Percentiles rank a stretch among this genome's conserved stretches.
These are phyloP conservation scores for Clonostachys byssicola DNA, from an alignment of 2,329 filamentous ascomycete genomes.

Conservation along the genomic window DNA sequence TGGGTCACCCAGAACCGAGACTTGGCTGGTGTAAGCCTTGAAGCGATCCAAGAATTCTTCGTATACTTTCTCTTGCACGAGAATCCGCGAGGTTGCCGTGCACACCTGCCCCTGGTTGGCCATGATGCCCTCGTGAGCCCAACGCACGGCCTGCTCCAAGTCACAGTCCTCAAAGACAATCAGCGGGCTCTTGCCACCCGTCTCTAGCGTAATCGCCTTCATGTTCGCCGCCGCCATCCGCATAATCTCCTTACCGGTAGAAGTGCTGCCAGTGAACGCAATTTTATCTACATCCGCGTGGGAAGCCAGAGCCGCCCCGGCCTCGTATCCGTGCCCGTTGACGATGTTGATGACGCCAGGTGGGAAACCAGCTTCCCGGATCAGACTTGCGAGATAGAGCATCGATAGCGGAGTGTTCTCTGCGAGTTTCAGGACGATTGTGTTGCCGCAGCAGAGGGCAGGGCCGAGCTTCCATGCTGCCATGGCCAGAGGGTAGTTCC, in stretches of 20 bases:
- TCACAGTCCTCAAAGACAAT: slow-evolving; percentile 58
- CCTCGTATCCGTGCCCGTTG: slow-evolving; percentile 60
- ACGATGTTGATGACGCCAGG: slow-evolving; percentile 70
- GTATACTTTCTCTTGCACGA: slow-evolving; percentile 52
- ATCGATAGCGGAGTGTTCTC: slow-evolving; percentile 59
- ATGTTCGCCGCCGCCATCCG: slow-evolving; percentile 57
- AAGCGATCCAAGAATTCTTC: slow-evolving; percentile 61
- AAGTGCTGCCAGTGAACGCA: slow-evolving; percentile 68
- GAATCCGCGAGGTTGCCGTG: slow-evolving; percentile 53
- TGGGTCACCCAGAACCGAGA: slow-evolving; percentile 59
- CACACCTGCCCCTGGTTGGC: slow-evolving; percentile 57
- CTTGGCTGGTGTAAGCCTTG: slow-evolving; percentile 46
- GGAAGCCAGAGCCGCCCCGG: slow-evolving; percentile 59
- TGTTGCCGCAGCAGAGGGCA: slow-evolving; percentile 54
- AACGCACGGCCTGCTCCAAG: slow-evolving; percentile 59
- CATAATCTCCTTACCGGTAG: slow-evolving; percentile 67
- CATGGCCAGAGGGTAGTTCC: slow-evolving; percentile 78
- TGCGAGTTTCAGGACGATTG: slow-evolving; percentile 53
- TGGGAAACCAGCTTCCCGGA: slow-evolving; percentile 68
- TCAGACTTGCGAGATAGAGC: slow-evolving; percentile 56
- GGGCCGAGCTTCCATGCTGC: slow-evolving; percentile 55
- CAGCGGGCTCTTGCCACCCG: slow-evolving; percentile 56
- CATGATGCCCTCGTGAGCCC: slow-evolving; percentile 34
- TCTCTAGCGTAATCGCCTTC: slow-evolving; percentile 57
- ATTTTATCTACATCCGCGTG: slow-evolving; percentile 66